phyloP scores from a whole-genome alignment of 257 asterid genomes.

The Nicotiana otophora region DNA sequence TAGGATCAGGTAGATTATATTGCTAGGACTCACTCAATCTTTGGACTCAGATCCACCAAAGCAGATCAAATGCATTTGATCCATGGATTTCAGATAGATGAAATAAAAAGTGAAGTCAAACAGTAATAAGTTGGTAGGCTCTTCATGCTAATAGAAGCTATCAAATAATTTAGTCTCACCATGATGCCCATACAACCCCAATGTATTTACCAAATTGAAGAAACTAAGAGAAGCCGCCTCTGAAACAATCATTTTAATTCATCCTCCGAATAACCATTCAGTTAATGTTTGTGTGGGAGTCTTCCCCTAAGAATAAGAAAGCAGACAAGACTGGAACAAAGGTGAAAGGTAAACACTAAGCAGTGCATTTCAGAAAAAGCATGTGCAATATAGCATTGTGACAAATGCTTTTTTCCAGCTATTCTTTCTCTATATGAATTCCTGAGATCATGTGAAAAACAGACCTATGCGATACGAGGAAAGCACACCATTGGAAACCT shows the following conservation, averaged over 20 bases:
- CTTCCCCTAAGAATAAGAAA: background rate
- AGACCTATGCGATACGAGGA: too few species aligned
- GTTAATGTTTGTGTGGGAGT: background rate
- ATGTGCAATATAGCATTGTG: background rate
- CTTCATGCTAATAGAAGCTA: background rate
- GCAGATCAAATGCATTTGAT: background rate
- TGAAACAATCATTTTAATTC: background rate
- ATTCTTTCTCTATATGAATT: too few species aligned
- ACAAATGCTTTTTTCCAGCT: too few species aligned
- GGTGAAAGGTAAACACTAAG: background rate
- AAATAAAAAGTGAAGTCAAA: background rate
- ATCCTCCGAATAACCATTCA: slow-evolving; percentile 1
- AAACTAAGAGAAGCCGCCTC: too few species aligned
- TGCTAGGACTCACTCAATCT: background rate
- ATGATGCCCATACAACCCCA: background rate
- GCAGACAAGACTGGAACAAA: background rate
- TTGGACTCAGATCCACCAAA: background rate
- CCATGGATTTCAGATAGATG: background rate
- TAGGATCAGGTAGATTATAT: background rate
- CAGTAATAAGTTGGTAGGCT: background rate
- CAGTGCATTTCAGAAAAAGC: background rate
- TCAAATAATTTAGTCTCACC: background rate
- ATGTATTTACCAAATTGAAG: background rate
- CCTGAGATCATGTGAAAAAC: too few species aligned
- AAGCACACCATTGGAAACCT: too few species aligned